Percentiles rank a stretch among this genome's conserved stretches.
These are phyloP conservation scores for Ceratonia siliqua DNA, from an alignment of 306 rosid species.

Conservation along the genomic window DNA sequence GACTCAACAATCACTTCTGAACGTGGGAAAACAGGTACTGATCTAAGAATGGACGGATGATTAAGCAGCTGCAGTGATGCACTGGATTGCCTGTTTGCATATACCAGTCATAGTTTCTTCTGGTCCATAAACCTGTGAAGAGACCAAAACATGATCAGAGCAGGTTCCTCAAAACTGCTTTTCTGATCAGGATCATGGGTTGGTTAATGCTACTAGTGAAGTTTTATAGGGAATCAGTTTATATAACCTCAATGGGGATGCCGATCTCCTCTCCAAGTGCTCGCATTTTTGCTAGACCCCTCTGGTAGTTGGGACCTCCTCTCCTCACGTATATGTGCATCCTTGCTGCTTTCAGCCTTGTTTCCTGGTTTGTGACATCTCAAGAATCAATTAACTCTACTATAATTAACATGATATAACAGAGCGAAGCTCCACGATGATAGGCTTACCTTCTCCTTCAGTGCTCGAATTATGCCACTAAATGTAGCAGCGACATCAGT, in stretches of 20 bases:
- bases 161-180: slow-evolving; percentile 7
- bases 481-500: slow-evolving; percentile 97
- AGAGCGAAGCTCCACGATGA: background rate
- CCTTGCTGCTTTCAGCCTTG: slow-evolving; percentile 81
- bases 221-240: background rate
- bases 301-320: slow-evolving; percentile 99
- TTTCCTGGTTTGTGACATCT: slow-evolving; percentile 56
- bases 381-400: slow-evolving; percentile 28
- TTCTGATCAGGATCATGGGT: slow-evolving; percentile 1
- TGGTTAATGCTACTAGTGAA: slow-evolving; percentile 12
- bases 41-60: background rate
- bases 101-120: slow-evolving; percentile 98
- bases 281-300: slow-evolving; percentile 85
- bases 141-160: slow-evolving; percentile 15
- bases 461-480: slow-evolving; percentile 88
- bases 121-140: slow-evolving; percentile 85
- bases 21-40: background rate
- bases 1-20: slow-evolving; percentile 27
- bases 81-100: slow-evolving; percentile 95
- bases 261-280: slow-evolving; percentile 86
- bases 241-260: slow-evolving; percentile 84
- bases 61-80: slow-evolving; percentile 80
- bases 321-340: slow-evolving; percentile 90
- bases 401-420: background rate
- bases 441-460: slow-evolving; percentile 81